Conservation (phyloP, 441 rosid genomes). For the Raphanus hybrid region DNA sequence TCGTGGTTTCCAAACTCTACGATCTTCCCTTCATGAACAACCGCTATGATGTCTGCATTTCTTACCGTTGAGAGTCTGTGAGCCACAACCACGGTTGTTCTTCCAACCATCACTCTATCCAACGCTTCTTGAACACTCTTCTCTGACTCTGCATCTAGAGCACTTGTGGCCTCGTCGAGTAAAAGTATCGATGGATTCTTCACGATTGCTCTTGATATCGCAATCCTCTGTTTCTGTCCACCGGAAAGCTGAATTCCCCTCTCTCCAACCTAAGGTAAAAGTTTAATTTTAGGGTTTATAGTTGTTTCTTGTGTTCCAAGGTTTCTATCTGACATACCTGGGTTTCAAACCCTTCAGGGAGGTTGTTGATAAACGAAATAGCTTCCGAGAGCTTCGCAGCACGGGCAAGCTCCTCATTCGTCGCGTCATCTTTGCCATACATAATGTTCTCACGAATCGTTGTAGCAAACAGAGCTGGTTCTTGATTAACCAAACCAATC, state of each 20-base stretch:
- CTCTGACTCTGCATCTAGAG: constrained; percentile 90
- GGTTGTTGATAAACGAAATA: constrained; percentile 76
- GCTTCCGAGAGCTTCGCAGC: constrained; percentile 97
- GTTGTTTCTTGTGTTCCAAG: constrained; percentile 6
- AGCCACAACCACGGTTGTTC: constrained; percentile 88
- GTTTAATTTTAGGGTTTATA: background rate
- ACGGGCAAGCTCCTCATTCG: constrained; percentile 62
- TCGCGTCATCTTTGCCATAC: constrained; percentile 88
- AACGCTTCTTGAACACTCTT: constrained; percentile 95
- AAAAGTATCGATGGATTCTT: constrained; percentile 87
- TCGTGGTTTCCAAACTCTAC: constrained; percentile 90
- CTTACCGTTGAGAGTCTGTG: constrained; percentile 89
- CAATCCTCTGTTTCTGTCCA: constrained; percentile 95
- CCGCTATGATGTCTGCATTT: constrained; percentile 85
- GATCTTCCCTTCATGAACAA: constrained; percentile 77
- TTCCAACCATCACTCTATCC: constrained; percentile 89
- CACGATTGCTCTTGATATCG: constrained; percentile 84
- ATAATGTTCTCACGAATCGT: constrained; percentile 86
- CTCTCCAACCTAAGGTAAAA: constrained; percentile 72
- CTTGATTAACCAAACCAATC: constrained; percentile 93
- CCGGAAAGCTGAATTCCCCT: constrained; percentile 92
- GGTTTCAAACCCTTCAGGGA: constrained; percentile 92
- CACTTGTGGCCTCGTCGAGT: constrained; percentile 96
- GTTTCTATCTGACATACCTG: constrained; percentile 55
- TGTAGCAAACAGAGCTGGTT: constrained; percentile 92